Percentiles rank a stretch among this genome's conserved stretches.
These are phyloP conservation scores for Dendrobium chrysotoxum DNA, from an alignment of 106 monocot genomes.

Conservation along the genomic window DNA sequence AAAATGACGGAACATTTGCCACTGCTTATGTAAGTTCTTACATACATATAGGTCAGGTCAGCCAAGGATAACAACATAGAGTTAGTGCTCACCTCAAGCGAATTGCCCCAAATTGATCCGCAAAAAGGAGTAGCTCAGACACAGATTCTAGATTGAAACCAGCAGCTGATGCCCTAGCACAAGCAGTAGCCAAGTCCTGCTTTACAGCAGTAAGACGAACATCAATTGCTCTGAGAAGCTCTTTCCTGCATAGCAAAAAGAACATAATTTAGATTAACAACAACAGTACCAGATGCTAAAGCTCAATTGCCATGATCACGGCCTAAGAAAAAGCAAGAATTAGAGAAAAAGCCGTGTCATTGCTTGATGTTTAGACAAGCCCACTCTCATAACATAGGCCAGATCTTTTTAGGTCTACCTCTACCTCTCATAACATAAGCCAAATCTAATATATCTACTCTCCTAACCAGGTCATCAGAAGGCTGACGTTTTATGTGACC, in stretches of 20 bases:
- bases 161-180: slow-evolving; percentile 78
- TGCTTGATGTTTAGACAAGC: neutral
- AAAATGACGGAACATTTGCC: neutral
- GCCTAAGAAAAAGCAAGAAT: neutral
- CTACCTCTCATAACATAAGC: too few species aligned
- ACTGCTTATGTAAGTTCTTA: neutral
- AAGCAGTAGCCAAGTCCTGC: slow-evolving; percentile 74
- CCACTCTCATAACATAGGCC: too few species aligned
- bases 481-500: too few species aligned
- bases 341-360: neutral
- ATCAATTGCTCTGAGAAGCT: slow-evolving; percentile 90
- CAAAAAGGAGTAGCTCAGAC: slow-evolving; percentile 74
- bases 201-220: slow-evolving; percentile 67
- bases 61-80: neutral
- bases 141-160: slow-evolving; percentile 73
- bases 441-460: too few species aligned
- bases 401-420: too few species aligned
- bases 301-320: neutral
- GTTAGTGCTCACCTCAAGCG: slow-evolving; percentile 53
- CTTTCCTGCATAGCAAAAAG: slow-evolving; percentile 55
- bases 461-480: too few species aligned
- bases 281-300: neutral
- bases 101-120: slow-evolving; percentile 72
- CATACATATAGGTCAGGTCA: neutral
- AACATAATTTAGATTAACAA: neutral